These are phyloP conservation scores for Fusarium citri DNA, from an alignment of 2,329 filamentous ascomycete species.

Conservation along the genomic window DNA sequence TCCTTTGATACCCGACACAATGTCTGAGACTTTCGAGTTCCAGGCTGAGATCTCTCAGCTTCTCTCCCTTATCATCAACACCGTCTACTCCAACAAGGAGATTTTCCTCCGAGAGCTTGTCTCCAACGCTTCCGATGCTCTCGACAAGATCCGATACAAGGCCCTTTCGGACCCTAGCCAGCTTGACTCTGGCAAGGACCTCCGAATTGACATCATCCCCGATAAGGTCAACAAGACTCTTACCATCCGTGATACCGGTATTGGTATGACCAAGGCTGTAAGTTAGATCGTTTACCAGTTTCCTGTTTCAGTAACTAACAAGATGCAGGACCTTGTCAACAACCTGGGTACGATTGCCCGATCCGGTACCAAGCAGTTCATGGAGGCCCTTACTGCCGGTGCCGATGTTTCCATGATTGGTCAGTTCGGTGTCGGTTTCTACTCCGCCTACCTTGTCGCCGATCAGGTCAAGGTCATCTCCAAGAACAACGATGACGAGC, in stretches of 20 bases:
- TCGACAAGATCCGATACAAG: conserved; percentile 99
- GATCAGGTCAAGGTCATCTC: conserved; percentile 95
- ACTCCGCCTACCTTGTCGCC: conserved; percentile 99
- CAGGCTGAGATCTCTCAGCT: conserved; percentile 99
- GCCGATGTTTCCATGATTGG: conserved; percentile 99
- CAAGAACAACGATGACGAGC: conserved; percentile 99
- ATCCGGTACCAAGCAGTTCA: conserved; percentile 99
- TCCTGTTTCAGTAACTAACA: conserved; percentile 4
- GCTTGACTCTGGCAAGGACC: conserved; percentile 97
- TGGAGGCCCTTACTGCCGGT: conserved; percentile 98
- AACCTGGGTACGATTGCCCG: conserved; percentile 99
- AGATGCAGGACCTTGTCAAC: conserved; percentile 90
- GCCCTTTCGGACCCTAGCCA: conserved; percentile 96
- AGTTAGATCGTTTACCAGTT: conserved; percentile 55
- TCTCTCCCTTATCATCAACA: conserved; percentile 99
- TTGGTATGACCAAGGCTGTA: conserved; percentile 99
- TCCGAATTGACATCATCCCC: conserved; percentile 98
- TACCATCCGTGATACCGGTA: conserved; percentile 97
- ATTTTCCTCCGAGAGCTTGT: conserved; percentile 99
- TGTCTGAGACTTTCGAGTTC: conserved; percentile 99
- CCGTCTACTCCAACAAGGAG: conserved; percentile 99
- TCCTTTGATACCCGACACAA: conserved; percentile 67
- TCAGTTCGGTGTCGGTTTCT: conserved; percentile 99
- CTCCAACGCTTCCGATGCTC: conserved; percentile 97
- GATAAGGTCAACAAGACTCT: conserved; percentile 98